Evolutionary conservation across 352 stramenopile genomes (phyloP).

Genomic region (Phytopythium oedochilum): DNA sequence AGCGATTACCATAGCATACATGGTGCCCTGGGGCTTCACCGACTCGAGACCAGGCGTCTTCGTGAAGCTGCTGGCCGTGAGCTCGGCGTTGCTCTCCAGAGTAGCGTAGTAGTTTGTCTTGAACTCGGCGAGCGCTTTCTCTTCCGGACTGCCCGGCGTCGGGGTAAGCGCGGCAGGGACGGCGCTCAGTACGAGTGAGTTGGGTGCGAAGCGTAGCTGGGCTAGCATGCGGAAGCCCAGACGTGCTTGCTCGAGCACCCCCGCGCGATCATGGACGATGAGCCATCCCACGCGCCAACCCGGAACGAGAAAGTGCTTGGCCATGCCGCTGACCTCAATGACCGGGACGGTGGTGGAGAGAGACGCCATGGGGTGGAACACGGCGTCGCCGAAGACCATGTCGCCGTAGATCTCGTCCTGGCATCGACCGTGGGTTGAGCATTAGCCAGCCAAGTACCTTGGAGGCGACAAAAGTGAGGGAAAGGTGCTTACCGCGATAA

Average conservation of each 20-base stretch:
- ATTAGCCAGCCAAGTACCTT: neutral
- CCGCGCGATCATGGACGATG: constrained; percentile 90
- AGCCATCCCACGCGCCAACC: constrained; percentile 96
- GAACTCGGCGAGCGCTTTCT: constrained; percentile 59
- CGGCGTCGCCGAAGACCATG: constrained; percentile 70
- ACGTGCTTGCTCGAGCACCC: constrained; percentile 75
- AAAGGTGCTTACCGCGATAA: constrained; percentile 83
- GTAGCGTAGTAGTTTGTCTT: constrained; percentile 81
- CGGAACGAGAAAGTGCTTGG: constrained; percentile 95
- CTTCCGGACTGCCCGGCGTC: constrained; percentile 48
- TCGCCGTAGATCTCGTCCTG: constrained; percentile 84
- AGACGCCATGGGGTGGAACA: constrained; percentile 81
- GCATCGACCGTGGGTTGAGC: neutral
- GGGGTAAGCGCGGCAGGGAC: constrained; percentile 84
- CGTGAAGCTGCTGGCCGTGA: constrained; percentile 69
- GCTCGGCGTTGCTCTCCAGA: constrained; percentile 81
- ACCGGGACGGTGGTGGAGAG: constrained; percentile 84
- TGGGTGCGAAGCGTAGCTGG: constrained; percentile 90
- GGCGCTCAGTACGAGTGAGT: constrained; percentile 75
- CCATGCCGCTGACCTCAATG: constrained; percentile 79
- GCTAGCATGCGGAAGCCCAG: constrained; percentile 88
- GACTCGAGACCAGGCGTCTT: constrained; percentile 85
- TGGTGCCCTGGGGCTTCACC: constrained; percentile 89
- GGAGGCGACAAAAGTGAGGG: neutral
- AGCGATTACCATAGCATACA: constrained; percentile 95